A percentile compares a stretch with the other conserved stretches of the same genome.
Conservation (phyloP, 1,139 yeast species). For the Debaryomycetaceae sp. region DNA sequence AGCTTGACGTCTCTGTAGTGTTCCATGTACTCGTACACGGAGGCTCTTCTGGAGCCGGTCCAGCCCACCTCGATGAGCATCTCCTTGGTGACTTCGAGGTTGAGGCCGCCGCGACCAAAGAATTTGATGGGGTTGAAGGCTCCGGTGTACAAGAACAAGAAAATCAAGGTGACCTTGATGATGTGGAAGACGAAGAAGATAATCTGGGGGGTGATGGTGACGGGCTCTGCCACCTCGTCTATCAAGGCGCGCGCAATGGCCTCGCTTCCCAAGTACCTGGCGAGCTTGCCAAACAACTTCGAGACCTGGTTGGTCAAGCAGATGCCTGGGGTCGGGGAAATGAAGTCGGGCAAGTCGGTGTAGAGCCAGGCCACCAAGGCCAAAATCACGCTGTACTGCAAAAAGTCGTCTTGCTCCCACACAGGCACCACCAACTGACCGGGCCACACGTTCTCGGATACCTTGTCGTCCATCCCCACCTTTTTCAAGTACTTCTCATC, state of each 20-base stretch:
- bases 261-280: conserved; percentile 30
- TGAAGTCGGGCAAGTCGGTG: conserved; percentile 84
- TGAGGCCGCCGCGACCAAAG: conserved; percentile 22
- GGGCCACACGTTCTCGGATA: conserved; percentile 72
- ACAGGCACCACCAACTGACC: conserved; percentile 85
- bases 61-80: conserved; percentile 73
- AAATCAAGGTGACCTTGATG: conserved; percentile 57
- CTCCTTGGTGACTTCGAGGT: conserved; percentile 46
- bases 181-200: conserved; percentile 70
- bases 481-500: conserved; percentile 38
- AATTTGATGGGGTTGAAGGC: conserved; percentile 64
- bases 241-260: conserved; percentile 43
- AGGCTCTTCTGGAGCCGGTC: conserved; percentile 83
- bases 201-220: conserved; percentile 53
- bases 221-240: conserved; percentile 41
- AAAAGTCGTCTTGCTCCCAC: conserved; percentile 61
- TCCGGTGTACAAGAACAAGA: conserved; percentile 61
- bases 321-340: conserved; percentile 90
- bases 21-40: conserved; percentile 69
- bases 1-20: conserved; percentile 63
- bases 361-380: conserved; percentile 72
- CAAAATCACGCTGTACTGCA: conserved; percentile 42
- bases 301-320: conserved; percentile 70
- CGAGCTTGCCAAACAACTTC: conserved; percentile 29
- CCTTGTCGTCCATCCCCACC: conserved; percentile 43